Percentiles rank a stretch among this genome's conserved stretches.
These are phyloP conservation scores for Choiromyces venosus DNA, from an alignment of 495 filamentous ascomycete genomes.

Conservation along the genomic window DNA sequence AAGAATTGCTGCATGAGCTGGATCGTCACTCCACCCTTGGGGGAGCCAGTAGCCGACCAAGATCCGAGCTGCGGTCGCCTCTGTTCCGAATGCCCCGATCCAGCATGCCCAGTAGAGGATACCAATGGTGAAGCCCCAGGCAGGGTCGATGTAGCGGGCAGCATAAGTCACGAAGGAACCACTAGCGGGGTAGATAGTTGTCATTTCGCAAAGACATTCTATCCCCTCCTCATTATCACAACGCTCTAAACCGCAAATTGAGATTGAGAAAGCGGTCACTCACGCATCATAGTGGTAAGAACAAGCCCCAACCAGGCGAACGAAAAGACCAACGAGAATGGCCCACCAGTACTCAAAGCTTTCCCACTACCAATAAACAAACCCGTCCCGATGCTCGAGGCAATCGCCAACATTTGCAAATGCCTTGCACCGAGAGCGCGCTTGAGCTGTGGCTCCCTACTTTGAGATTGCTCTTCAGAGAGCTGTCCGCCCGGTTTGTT, in stretches of 20 bases:
- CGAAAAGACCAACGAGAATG: constrained; percentile 50
- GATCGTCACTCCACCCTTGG: constrained; percentile 36
- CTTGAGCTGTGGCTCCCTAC: constrained; percentile 43
- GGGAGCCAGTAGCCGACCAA: constrained; percentile 56
- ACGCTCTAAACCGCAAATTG: neutral
- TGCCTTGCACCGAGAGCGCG: constrained; percentile 63
- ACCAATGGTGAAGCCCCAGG: constrained; percentile 71
- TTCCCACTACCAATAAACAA: constrained; percentile 51
- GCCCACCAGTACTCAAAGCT: constrained; percentile 48
- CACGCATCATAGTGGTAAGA: constrained; percentile 48
- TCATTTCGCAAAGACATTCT: constrained; percentile 57
- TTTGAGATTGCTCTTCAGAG: neutral
- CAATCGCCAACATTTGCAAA: constrained; percentile 66
- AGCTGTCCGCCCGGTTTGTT: neutral
- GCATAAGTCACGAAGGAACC: constrained; percentile 60
- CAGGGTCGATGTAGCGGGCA: constrained; percentile 68
- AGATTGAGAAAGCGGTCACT: constrained; percentile 42
- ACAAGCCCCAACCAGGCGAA: constrained; percentile 51
- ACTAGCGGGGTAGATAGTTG: constrained; percentile 59
- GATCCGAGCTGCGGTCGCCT: constrained; percentile 52
- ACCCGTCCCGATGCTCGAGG: constrained; percentile 62
- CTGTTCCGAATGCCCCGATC: constrained; percentile 55
- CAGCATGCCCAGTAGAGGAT: constrained; percentile 58
- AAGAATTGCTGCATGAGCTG: constrained; percentile 57
- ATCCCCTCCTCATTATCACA: constrained; percentile 44